Base-by-base conservation (phyloP, 257 asterid genomes). In the Voacanga thouarsii region DNA sequence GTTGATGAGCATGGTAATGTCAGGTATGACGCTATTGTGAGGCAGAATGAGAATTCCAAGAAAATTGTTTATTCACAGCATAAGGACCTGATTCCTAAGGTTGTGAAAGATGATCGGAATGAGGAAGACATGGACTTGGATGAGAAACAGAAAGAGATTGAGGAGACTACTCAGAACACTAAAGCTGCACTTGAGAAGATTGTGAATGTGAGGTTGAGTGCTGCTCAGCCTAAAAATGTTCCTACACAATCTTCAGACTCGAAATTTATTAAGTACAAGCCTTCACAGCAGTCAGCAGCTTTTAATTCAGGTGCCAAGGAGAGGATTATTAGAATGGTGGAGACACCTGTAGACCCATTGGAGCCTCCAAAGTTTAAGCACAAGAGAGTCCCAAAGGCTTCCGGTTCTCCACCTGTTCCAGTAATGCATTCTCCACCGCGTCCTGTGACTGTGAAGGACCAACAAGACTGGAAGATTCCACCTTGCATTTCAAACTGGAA, bases 401-500 rank as follows among this genome's bases (percentile, higher is more conserved):
- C 98, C 2, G 96, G 99, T 41, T 95, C 99, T 51, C 99, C 99
- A 12, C 99, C 98, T 0, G 99, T 93, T 73, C 98, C 99, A 0
- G 92, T 95, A 43, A 93, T 95, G 98, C 99, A 89, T 79, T 95
- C 97, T 80, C 99, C 94, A 6, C 97, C 98, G 59, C 93, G 97
- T 43, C 93, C 97, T 0, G 98, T 95, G 60, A 91, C 97, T 75
- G 97, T 93, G 76, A 95, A 93, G 82, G 98, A 91, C 83, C 97
- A 95, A 82, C 96, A 91, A 75, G 99, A 95, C 80, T 90, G 96
- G 98, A 91, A 95, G 83, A 95, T 95, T 71, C 96, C 98, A 12
- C 98, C 98, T 33, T 95, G 98, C 79, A 91, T 95, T 64, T 95
- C 98, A 15, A 95, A 91, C 71, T 95, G 98, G 99, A 95, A 95